phyloP scores from a whole-genome alignment of 2,329 filamentous ascomycete species.

The Stachybotrys chlorohalonatus region DNA sequence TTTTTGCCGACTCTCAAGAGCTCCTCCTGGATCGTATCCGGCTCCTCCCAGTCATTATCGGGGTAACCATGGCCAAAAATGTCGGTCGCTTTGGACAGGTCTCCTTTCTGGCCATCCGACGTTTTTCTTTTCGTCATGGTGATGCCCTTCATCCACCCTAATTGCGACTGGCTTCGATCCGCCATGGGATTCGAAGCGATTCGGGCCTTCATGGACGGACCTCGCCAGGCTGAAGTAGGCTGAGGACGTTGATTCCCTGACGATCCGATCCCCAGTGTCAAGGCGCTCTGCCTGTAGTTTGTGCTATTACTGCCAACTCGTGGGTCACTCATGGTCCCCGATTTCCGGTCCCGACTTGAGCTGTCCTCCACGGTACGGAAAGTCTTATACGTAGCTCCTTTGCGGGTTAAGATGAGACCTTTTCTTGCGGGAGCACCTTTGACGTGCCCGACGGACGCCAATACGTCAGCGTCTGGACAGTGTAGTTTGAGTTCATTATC shows the following conservation, averaged over 20 bases:
- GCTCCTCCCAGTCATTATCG: slow-evolving; percentile 50
- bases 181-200: slow-evolving; percentile 27
- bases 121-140: slow-evolving; percentile 50
- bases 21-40: slow-evolving; percentile 56
- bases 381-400: slow-evolving; percentile 75
- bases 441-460: slow-evolving; percentile 62
- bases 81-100: slow-evolving; percentile 42
- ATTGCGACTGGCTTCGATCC: slow-evolving; percentile 46
- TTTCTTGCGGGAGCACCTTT: slow-evolving; percentile 58
- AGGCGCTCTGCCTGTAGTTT: slow-evolving; percentile 32
- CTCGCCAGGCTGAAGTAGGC: slow-evolving; percentile 36
- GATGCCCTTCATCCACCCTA: slow-evolving; percentile 63
- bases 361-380: slow-evolving; percentile 65
- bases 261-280: slow-evolving; percentile 34
- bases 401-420: slow-evolving; percentile 66
- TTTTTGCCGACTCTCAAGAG: slow-evolving; percentile 53
- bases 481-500: slow-evolving; percentile 78
- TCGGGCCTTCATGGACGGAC: slow-evolving; percentile 51
- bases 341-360: slow-evolving; percentile 46
- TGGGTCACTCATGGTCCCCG: slow-evolving; percentile 53
- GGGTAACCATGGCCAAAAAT: slow-evolving; percentile 42
- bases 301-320: slow-evolving; percentile 34
- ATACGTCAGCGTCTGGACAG: slow-evolving; percentile 54
- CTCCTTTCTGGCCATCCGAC: slow-evolving; percentile 29
- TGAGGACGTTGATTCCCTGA: slow-evolving; percentile 17